Percentiles rank a stretch among this genome's conserved stretches.
Evolutionary conservation across 1,139 yeast genomes (phyloP).

Genomic region (Hansenula lynferdii): DNA sequence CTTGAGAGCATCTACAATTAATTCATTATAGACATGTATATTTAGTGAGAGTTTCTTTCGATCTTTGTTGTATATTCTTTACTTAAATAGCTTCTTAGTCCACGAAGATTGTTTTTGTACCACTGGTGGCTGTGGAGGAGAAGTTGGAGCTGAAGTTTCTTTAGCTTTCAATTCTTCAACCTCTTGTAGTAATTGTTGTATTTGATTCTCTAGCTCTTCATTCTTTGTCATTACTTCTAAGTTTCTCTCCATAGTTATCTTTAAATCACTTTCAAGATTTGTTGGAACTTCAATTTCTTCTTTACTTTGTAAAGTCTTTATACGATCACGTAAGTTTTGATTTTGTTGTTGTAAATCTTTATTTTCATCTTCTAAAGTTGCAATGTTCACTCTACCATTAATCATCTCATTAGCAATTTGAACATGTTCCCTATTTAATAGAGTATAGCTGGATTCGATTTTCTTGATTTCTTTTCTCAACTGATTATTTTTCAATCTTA

Average conservation of each 20-base stretch:
- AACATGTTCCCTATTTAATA: slow-evolving; percentile 75
- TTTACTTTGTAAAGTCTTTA: slow-evolving; percentile 25
- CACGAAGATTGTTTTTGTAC: slow-evolving; percentile 3
- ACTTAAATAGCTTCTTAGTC: slow-evolving; percentile 5
- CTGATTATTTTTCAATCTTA: slow-evolving; percentile 64
- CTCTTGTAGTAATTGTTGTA: slow-evolving; percentile 24
- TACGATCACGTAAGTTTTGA: slow-evolving; percentile 27
- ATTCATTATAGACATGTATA: too few relatives aligned
- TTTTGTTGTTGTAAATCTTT: slow-evolving; percentile 50
- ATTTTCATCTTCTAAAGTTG: slow-evolving; percentile 63
- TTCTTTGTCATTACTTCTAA: slow-evolving; percentile 53
- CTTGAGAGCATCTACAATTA: background rate
- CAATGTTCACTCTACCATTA: slow-evolving; percentile 55
- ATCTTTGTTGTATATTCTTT: background rate
- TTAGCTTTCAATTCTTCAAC: slow-evolving; percentile 21
- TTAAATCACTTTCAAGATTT: slow-evolving; percentile 38
- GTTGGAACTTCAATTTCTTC: slow-evolving; percentile 30
- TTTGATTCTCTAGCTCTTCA: slow-evolving; percentile 44
- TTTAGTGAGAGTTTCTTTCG: too few relatives aligned
- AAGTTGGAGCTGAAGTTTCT: background rate
- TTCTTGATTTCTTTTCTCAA: slow-evolving; percentile 70
- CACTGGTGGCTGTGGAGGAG: slow-evolving; percentile 2
- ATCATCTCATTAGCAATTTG: slow-evolving; percentile 73
- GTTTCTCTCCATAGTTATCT: slow-evolving; percentile 53
- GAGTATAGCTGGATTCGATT: slow-evolving; percentile 65